phyloP scores from a whole-genome alignment of 2,329 filamentous ascomycete species.

The Elsinoe fawcettii region DNA sequence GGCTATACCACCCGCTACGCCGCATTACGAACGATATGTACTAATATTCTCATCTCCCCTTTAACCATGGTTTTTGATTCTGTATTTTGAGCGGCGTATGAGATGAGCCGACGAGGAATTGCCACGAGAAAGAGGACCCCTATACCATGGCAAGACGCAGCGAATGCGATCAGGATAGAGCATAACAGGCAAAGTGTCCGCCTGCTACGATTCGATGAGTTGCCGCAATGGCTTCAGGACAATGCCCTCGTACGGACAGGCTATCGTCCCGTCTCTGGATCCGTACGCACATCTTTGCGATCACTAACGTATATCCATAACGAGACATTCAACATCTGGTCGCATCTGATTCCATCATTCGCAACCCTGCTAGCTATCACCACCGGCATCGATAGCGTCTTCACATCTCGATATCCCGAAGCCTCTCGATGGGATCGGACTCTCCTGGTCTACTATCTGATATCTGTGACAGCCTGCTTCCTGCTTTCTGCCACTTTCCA shows the following conservation, averaged over 20 bases:
- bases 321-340: conserved; percentile 24
- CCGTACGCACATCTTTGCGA: not conserved
- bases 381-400: conserved; percentile 15
- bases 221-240: conserved; percentile 8
- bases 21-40: not conserved
- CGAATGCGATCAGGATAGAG: not conserved
- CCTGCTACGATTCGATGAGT: not conserved
- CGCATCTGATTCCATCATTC: conserved; percentile 21
- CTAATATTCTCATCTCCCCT: too few species aligned
- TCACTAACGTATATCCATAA: conserved; percentile 21
- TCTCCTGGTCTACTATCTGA: conserved; percentile 21
- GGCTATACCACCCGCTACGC: not conserved
- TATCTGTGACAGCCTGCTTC: conserved; percentile 20
- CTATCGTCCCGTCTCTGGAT: not conserved
- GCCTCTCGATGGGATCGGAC: conserved; percentile 15
- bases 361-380: conserved; percentile 17
- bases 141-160: not conserved
- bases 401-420: conserved; percentile 16
- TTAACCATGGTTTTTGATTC: too few species aligned
- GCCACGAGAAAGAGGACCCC: not conserved
- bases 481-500: conserved; percentile 24
- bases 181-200: not conserved
- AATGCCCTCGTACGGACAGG: not conserved
- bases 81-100: not conserved
- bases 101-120: not conserved